Conservation (phyloP, 2,329 filamentous ascomycete species). For the Dryadomyces sulphureus region DNA sequence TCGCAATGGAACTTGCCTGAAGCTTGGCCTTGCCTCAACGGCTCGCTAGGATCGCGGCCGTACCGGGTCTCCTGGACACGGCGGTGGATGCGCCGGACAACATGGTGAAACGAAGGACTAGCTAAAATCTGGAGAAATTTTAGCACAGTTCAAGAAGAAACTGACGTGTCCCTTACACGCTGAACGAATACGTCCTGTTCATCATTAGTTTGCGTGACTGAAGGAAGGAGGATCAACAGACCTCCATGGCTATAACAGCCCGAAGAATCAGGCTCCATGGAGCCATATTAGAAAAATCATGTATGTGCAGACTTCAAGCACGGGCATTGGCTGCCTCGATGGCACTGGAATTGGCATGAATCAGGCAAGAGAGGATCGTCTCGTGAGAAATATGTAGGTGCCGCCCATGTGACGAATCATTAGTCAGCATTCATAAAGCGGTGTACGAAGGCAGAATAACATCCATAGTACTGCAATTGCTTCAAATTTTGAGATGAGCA, state of each 20-base stretch:
- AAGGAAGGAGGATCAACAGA: neutral
- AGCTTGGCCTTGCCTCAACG: slow-evolving; percentile 35
- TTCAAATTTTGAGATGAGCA: neutral
- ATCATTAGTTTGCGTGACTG: too few species aligned
- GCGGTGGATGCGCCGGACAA: slow-evolving; percentile 36
- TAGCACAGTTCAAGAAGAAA: neutral
- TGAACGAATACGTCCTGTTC: slow-evolving; percentile 9
- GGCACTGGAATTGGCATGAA: too few species aligned
- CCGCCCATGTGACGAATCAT: too few species aligned
- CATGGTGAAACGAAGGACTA: slow-evolving; percentile 35
- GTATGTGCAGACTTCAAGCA: neutral
- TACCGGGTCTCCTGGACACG: slow-evolving; percentile 31
- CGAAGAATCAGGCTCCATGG: slow-evolving; percentile 8
- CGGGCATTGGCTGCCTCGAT: too few species aligned
- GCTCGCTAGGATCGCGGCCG: slow-evolving; percentile 34
- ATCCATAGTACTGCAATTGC: too few species aligned
- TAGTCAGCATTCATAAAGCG: too few species aligned
- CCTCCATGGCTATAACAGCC: slow-evolving; percentile 8
- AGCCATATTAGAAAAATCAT: slow-evolving; percentile 4
- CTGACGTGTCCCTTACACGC: slow-evolving; percentile 5
- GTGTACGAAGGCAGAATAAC: neutral
- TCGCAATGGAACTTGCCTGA: slow-evolving; percentile 24
- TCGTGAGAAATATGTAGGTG: too few species aligned
- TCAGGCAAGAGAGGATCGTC: too few species aligned
- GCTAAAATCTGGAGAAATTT: slow-evolving; percentile 26